phyloP scores from a whole-genome alignment of 108 stramenopile genomes.

The Tribonema minus region DNA sequence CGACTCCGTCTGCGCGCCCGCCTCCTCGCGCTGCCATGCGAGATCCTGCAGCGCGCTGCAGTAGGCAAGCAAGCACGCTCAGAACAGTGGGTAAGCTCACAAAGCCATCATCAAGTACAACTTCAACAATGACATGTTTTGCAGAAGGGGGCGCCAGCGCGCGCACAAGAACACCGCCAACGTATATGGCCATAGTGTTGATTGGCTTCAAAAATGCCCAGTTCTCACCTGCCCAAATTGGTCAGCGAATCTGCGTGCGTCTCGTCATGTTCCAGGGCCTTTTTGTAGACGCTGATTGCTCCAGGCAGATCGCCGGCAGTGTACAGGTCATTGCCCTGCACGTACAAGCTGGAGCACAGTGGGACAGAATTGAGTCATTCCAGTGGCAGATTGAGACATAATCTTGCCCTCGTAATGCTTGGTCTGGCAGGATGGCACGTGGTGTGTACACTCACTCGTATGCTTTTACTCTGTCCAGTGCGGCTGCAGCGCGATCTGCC shows the following conservation, averaged over 20 bases:
- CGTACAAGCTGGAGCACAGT: not conserved
- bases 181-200: not conserved
- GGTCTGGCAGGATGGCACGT: too few species aligned
- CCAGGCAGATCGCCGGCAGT: not conserved
- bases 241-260: not conserved
- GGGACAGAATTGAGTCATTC: too few species aligned
- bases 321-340: not conserved
- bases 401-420: too few species aligned
- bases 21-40: not conserved
- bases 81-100: not conserved
- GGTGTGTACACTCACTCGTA: too few species aligned
- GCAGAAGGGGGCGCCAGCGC: not conserved
- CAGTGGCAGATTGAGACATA: too few species aligned
- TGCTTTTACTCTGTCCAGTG: too few species aligned
- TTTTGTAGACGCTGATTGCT: not conserved
- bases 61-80: not conserved
- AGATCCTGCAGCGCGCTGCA: not conserved
- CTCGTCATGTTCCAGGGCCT: not conserved
- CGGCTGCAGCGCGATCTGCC: too few species aligned
- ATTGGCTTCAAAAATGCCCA: not conserved
- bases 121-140: not conserved
- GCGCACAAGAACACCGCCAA: not conserved
- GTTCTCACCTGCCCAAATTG: not conserved
- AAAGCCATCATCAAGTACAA: not conserved
- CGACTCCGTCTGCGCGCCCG: not conserved